Percentiles rank a stretch among this genome's conserved stretches.
phyloP scores from a whole-genome alignment of 2,329 filamentous ascomycete genomes.

The Hypoxylon sp. region DNA sequence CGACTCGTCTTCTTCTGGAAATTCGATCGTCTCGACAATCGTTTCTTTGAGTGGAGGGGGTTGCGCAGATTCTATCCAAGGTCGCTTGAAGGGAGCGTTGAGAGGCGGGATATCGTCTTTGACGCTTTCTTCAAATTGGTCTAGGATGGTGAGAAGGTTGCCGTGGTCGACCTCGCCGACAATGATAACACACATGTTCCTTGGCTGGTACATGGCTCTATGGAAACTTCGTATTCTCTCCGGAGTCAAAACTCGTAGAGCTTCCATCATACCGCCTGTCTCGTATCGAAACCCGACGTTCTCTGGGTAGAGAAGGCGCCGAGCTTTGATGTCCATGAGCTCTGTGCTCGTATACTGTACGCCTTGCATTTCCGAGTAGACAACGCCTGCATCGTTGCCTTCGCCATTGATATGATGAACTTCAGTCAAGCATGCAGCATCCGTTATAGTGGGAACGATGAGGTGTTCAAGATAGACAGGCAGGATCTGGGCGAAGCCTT shows the following conservation, averaged over 20 bases:
- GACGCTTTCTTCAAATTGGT: slow-evolving; percentile 90
- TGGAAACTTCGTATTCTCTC: slow-evolving; percentile 96
- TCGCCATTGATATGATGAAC: slow-evolving; percentile 95
- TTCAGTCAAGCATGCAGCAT: slow-evolving; percentile 93
- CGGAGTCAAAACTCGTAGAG: slow-evolving; percentile 85
- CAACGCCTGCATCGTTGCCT: slow-evolving; percentile 94
- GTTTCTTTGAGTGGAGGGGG: slow-evolving; percentile 80
- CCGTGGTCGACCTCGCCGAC: slow-evolving; percentile 91
- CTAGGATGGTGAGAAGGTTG: slow-evolving; percentile 83
- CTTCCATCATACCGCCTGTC: slow-evolving; percentile 97
- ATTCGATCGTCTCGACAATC: slow-evolving; percentile 82
- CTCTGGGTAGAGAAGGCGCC: slow-evolving; percentile 86
- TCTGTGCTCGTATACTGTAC: slow-evolving; percentile 87
- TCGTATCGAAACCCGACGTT: slow-evolving; percentile 95
- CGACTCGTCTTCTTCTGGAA: slow-evolving; percentile 96
- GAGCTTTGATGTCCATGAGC: slow-evolving; percentile 87
- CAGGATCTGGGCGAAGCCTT: slow-evolving; percentile 93
- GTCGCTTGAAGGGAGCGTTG: slow-evolving; percentile 82
- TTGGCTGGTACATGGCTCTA: slow-evolving; percentile 96
- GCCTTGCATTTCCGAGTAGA: slow-evolving; percentile 99
- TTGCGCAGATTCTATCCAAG: slow-evolving; percentile 90
- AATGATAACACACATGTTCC: slow-evolving; percentile 90
- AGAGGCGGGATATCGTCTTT: slow-evolving; percentile 82
- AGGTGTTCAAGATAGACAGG: slow-evolving; percentile 97
- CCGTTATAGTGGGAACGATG: slow-evolving; percentile 89